Base-by-base conservation (phyloP, 495 filamentous ascomycete species). In the Lasiosphaeria miniovina region DNA sequence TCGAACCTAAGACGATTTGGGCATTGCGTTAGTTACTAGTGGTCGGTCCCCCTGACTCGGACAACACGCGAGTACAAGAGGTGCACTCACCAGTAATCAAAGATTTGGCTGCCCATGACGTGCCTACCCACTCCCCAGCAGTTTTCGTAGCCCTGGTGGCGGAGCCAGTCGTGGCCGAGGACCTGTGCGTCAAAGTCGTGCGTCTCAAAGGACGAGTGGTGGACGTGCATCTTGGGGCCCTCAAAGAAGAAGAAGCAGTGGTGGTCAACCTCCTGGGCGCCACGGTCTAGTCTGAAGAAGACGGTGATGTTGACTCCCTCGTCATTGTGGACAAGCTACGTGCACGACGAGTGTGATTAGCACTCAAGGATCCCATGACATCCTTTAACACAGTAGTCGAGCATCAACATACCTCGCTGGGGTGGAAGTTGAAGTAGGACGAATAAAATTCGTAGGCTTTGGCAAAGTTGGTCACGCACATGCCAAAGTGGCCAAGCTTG, bases 111-210 rank as follows among this genome's bases (percentile, higher is more conserved):
- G 54, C 85, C 78, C 75, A 91, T 70, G 54, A 87, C 76, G 79
- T 91, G 85, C 71, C 90, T 65, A 64, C 89, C 78, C 60, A 88
- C 82, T 0, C 88, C 88, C 89, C 89, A 92, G 56, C 86, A 86
- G 59, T 81, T 82, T 58, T 80, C 76, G 66, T 89, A 88, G 1
- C 82, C 82, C 68, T 86, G 83, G 59, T 80, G 68, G 0, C 77
- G 76, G 7, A 92, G 77, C 84, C 85, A 90, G 53, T 88, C 80
- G 68, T 92, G 89, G 3, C 89, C 89, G 4, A 91, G 76, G 38
- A 86, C 75, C 74, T 91, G 88, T 0, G 85, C 83, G 62, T 92
- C 89, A 64, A 88, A 89, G 66, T 92, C 88, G 67, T 88, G 82
- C 6, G 89, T 87, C 70, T 92, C 88, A 58, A 87, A 92, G 4